These are phyloP conservation scores for Nothophoma quercina DNA, from an alignment of 2,329 filamentous ascomycete species.

Conservation along the genomic window DNA sequence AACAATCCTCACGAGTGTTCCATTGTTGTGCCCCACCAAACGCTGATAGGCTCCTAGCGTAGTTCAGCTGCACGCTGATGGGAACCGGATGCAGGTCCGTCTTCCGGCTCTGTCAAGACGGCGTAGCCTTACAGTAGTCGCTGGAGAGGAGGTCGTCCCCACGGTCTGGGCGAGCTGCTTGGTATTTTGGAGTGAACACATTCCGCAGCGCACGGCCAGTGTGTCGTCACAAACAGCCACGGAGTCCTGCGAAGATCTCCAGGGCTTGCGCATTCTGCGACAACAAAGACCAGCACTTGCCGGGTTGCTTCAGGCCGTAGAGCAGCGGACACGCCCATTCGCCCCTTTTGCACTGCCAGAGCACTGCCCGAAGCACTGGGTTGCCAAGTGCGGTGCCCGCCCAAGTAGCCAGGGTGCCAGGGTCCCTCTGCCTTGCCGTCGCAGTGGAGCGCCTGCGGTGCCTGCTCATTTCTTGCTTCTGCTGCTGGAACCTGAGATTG, in stretches of 20 bases:
- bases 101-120: slow-evolving; percentile 13
- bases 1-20: slow-evolving; percentile 7
- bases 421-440: slow-evolving; percentile 20
- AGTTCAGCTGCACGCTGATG: slow-evolving; percentile 8
- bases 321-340: slow-evolving; percentile 10
- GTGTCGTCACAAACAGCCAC: slow-evolving; percentile 17
- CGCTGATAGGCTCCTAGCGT: slow-evolving; percentile 8
- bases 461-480: slow-evolving; percentile 24
- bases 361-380: slow-evolving; percentile 20
- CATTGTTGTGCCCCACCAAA: slow-evolving; percentile 6
- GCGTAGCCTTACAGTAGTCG: slow-evolving; percentile 20
- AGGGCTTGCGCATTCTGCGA: slow-evolving; percentile 12
- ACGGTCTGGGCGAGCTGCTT: slow-evolving; percentile 11
- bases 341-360: slow-evolving; percentile 19
- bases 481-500: background rate
- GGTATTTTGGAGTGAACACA: slow-evolving; percentile 6
- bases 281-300: slow-evolving; percentile 12
- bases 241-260: slow-evolving; percentile 14
- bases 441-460: slow-evolving; percentile 18
- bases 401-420: too few relatives aligned
- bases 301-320: slow-evolving; percentile 12
- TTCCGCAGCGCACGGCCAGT: slow-evolving; percentile 15
- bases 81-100: slow-evolving; percentile 19
- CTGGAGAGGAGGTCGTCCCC: slow-evolving; percentile 9
- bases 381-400: slow-evolving; percentile 20